These are phyloP conservation scores for Aspergillus caelatus DNA, from an alignment of 2,329 filamentous ascomycete species.

Conservation along the genomic window DNA sequence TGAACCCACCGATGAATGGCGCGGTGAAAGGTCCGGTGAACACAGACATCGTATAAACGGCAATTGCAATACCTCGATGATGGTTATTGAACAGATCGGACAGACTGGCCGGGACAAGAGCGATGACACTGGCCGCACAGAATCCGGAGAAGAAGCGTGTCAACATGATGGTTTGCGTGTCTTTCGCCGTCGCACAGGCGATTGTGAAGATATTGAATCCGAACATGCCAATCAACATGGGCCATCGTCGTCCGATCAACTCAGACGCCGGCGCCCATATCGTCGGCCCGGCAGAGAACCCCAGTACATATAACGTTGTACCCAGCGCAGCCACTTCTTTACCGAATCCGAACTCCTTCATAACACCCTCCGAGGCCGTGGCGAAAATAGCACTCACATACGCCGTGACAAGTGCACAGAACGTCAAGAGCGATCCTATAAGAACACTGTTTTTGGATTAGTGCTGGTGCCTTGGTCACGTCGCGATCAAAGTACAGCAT, in stretches of 20 bases:
- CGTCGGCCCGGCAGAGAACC: conserved; percentile 61
- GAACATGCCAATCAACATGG: conserved; percentile 48
- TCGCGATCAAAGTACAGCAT: background rate
- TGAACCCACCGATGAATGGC: conserved; percentile 54
- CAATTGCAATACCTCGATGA: conserved; percentile 43
- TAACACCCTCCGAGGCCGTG: conserved; percentile 59
- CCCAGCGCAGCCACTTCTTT: conserved; percentile 46
- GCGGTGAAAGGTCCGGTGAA: conserved; percentile 51
- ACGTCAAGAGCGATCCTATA: conserved; percentile 21
- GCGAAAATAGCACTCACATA: conserved; percentile 66
- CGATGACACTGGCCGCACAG: conserved; percentile 45
- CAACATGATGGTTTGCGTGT: conserved; percentile 42
- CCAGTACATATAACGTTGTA: conserved; percentile 50
- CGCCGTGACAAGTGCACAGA: conserved; percentile 42
- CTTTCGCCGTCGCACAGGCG: conserved; percentile 44
- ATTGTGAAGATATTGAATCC: conserved; percentile 49
- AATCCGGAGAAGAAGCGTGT: conserved; percentile 49
- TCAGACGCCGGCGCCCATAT: conserved; percentile 65
- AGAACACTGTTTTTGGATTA: conserved; percentile 15
- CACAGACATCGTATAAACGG: conserved; percentile 51
- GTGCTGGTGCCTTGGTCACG: background rate
- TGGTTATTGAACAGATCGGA: conserved; percentile 54
- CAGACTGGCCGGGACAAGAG: conserved; percentile 44
- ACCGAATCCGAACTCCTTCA: conserved; percentile 48
- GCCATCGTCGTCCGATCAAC: conserved; percentile 58